phyloP scores from a whole-genome alignment of 345 rosid species.

The Citrus hindsii region DNA sequence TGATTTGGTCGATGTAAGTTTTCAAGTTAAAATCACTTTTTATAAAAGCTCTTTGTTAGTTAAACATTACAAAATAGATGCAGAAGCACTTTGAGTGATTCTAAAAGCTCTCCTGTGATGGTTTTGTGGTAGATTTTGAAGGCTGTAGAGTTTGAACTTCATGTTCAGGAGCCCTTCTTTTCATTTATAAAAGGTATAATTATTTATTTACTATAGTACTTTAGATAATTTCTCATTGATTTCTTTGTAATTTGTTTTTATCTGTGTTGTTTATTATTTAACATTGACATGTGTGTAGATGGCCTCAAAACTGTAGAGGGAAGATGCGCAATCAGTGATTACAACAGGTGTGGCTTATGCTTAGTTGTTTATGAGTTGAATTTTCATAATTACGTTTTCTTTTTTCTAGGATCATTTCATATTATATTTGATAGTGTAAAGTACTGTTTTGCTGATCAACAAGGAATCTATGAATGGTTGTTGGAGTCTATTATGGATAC shows the following conservation, averaged over 20 bases:
- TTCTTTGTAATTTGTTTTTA: background rate
- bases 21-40: background rate
- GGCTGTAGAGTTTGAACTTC: conserved; percentile 31
- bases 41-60: background rate
- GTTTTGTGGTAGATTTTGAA: conserved; percentile 32
- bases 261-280: background rate
- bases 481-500: background rate
- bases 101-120: background rate
- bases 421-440: background rate
- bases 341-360: conserved; percentile 30
- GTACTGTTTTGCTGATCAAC: background rate
- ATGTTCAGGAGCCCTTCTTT: conserved; percentile 49
- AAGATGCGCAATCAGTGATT: conserved; percentile 35
- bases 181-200: conserved; percentile 41
- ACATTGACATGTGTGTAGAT: conserved; percentile 25
- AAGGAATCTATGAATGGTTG: background rate
- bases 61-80: background rate
- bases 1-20: conserved; percentile 36
- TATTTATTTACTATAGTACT: background rate
- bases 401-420: background rate
- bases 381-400: background rate
- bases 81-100: background rate
- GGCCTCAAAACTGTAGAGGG: conserved; percentile 46
- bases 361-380: background rate
- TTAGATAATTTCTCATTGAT: background rate